Evolutionary conservation across 2,329 filamentous ascomycete species (phyloP).

Genomic region (Alternaria sp.): DNA sequence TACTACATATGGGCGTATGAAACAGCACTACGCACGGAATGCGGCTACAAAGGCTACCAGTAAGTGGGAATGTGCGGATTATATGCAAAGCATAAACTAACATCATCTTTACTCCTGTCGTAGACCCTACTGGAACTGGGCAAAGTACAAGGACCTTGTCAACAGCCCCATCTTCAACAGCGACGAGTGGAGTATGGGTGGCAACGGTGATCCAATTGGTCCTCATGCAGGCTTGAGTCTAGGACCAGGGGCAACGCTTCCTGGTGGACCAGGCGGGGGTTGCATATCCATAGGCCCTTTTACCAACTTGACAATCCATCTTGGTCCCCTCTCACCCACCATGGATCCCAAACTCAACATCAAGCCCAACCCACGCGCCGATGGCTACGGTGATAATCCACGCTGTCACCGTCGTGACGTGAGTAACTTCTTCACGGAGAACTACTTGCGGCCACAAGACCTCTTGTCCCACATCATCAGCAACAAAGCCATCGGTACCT

Average conservation of each 20-base stretch:
- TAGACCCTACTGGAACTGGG: conserved; percentile 64
- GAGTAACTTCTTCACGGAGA: conserved; percentile 37
- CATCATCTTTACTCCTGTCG: background rate
- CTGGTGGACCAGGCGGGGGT: conserved; percentile 64
- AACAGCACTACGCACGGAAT: conserved; percentile 53
- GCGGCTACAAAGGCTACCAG: conserved; percentile 53
- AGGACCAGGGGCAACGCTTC: conserved; percentile 44
- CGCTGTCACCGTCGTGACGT: conserved; percentile 47
- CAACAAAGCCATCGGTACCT: conserved; percentile 32
- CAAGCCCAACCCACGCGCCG: conserved; percentile 41
- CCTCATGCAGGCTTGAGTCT: conserved; percentile 26
- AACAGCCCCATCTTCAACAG: conserved; percentile 66
- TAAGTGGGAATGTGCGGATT: background rate
- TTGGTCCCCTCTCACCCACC: conserved; percentile 58
- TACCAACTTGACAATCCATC: conserved; percentile 54
- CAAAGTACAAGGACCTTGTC: conserved; percentile 55
- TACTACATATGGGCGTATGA: conserved; percentile 57
- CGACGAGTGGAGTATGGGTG: conserved; percentile 57
- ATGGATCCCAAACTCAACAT: conserved; percentile 44
- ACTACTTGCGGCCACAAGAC: conserved; percentile 28
- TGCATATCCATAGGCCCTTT: conserved; percentile 64
- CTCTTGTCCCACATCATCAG: conserved; percentile 38
- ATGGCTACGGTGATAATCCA: conserved; percentile 44
- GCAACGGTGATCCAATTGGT: conserved; percentile 55
- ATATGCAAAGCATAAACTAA: background rate